A percentile compares a stretch with the other conserved stretches of the same genome.
Conservation (phyloP, 306 rosid species). For the Clitoria ternatea region DNA sequence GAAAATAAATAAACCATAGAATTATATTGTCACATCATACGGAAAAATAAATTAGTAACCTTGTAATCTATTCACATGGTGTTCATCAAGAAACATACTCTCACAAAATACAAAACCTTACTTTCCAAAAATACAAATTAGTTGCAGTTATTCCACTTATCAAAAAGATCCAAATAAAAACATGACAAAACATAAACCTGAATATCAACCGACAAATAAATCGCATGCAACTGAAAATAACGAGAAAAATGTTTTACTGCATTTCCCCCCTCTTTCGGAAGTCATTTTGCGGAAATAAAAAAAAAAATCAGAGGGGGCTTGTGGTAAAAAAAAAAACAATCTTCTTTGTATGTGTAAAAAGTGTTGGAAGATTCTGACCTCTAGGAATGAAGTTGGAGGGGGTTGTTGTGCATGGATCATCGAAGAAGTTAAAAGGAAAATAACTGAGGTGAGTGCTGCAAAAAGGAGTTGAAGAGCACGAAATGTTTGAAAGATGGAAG, state of each 20-base stretch:
- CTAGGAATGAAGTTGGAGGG: background rate
- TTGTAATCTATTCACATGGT: background rate
- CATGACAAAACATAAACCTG: constrained; percentile 13
- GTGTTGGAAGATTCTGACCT: constrained; percentile 14
- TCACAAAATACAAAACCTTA: background rate
- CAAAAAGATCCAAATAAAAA: too few relatives aligned
- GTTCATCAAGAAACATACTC: background rate
- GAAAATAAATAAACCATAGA: background rate
- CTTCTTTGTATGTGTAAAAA: background rate
- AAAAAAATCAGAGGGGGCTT: background rate
- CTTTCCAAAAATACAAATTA: background rate
- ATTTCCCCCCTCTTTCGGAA: background rate
- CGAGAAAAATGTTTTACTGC: constrained; percentile 1
- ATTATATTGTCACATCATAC: background rate
- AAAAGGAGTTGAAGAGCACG: background rate
- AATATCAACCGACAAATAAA: background rate
- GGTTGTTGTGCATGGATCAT: constrained; percentile 20
- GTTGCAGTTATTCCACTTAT: background rate
- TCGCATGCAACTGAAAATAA: constrained; percentile 19
- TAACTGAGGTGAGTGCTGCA: background rate
- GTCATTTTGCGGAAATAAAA: background rate
- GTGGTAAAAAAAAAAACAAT: too few relatives aligned
- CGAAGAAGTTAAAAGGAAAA: background rate
- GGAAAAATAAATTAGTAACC: background rate
- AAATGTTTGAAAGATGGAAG: background rate